Base-by-base conservation (phyloP, 2,329 filamentous ascomycete genomes). In the Emergomyces orientalis region DNA sequence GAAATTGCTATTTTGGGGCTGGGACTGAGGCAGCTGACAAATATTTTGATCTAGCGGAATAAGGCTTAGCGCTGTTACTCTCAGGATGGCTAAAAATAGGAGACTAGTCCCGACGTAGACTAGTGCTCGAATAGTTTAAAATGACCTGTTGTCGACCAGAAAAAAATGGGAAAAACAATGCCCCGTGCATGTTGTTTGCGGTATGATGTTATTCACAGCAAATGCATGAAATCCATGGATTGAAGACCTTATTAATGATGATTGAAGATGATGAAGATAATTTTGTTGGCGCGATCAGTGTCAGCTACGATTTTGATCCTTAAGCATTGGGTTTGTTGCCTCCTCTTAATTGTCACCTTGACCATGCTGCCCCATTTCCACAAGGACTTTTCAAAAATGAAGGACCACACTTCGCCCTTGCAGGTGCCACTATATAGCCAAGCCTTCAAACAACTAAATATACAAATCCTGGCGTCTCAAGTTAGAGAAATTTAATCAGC, bases 1-100 rank as follows among this genome's bases (percentile, higher is more conserved):
- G n/a, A 59, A 27, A 47, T 34, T 59, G 57, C 57, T 59, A 47
- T 59, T 59, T 59, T 59, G 57, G 32, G 57, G 57, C 17, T 22
- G 22, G n/a, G 19, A 34, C 14, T 17, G 17, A 32, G 27, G 43
- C 25, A 22, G 41, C 39, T 59, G 57, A 59, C 57, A 59, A 41
- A 59, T 59, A 27, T n/a, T 13, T 9, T 9, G 14, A 8, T 19
- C 56, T 34, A 45, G 8, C 56, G 1, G 17, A 13, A 59, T 59
- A 2, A 6, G 39, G 56, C n/a, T 47, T 59, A 59, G 57, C 39
- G 41, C 11, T 0, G 2, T 5, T 41, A 1, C 8, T 14, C 1
- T 5, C 27, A 1, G 3, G 17, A 6, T 1, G 25, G 11, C 4
- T 27, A 37, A 34, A 55, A 37, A 55, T 39, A 56, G 8, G 3